Percentiles rank a stretch among this genome's conserved stretches.
These are phyloP conservation scores for Alnus rubra DNA, from an alignment of 306 rosid species.

Conservation along the genomic window DNA sequence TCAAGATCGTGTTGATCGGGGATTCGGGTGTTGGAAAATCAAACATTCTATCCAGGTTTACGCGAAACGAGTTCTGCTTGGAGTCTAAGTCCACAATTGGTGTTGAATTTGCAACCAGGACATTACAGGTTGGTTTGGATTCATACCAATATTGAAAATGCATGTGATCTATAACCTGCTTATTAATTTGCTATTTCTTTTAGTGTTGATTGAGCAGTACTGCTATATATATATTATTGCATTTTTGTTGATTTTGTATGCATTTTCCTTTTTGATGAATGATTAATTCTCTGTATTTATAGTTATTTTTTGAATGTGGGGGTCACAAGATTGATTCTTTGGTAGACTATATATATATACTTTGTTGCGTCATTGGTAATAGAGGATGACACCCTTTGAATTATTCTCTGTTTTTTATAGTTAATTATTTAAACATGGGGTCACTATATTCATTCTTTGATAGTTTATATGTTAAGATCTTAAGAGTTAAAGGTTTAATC, in stretches of 20 bases:
- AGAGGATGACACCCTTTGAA: not conserved
- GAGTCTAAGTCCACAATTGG: conserved; percentile 90
- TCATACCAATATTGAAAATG: too few species aligned
- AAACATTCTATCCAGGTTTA: conserved; percentile 75
- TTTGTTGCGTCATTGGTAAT: conserved; percentile 1
- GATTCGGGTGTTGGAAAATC: conserved; percentile 92
- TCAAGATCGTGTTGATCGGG: conserved; percentile 74
- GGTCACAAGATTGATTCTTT: not conserved
- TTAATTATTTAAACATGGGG: too few species aligned
- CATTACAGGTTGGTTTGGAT: conserved; percentile 14
- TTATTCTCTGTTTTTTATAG: not conserved
- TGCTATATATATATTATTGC: not conserved
- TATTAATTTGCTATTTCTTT: not conserved
- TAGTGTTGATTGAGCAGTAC: not conserved
- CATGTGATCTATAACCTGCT: too few species aligned
- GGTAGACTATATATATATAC: not conserved
- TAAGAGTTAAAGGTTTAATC: not conserved
- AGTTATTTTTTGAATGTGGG: too few species aligned
- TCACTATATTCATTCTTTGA: too few species aligned
- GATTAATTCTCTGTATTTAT: not conserved
- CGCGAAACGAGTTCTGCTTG: conserved; percentile 74
- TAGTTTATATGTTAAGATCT: too few species aligned
- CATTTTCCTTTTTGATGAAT: not conserved
- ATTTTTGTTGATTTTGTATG: not conserved
- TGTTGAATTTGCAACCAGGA: conserved; percentile 83